Base-by-base conservation (phyloP, 352 stramenopile genomes). In the Phytophthora litchii region DNA sequence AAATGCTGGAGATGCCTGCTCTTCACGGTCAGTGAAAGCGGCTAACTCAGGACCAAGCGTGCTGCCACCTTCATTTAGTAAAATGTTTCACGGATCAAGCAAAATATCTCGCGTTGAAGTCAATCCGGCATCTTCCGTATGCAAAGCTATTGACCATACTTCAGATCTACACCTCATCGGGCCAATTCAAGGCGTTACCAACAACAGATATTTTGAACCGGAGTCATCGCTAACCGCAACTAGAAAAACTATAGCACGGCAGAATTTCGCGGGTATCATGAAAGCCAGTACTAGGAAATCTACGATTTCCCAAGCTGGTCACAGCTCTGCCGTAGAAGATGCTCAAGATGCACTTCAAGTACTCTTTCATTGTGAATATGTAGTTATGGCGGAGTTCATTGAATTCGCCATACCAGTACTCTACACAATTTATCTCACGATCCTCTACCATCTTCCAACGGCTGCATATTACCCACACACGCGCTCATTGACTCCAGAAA, bases 311-410 rank as follows among this genome's bases (percentile, higher is more conserved):
- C 34, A 32, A 12, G 17, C 49, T 29, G 14, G 5, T 23, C 41
- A 53, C 14, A 37, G 11, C 16, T 17, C 44, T 7, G 32, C 31
- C 16, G 21, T 53, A 13, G 19, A 32, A 36, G 32, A 36, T 11
- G 52, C 37, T 21, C 32, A 32, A 27, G 51, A 64, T n/a, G 43
- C 60, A 13, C 52, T 74, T 3, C 50, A 62, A 13, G 25, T 61
- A 34, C 51, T 76, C 16, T 78, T 78, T 37, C 69, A 71, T 32
- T 61, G 36, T 14, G 58, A 76, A 43, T 78, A 74, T 17, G 25
- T 72, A 10, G 46, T 76, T 10, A 55, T 75, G 21, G 50, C 59
- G 16, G 68, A 80, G 44, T 74, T 64, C 23, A 48, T 74, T 35
- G 65, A 81, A 44, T 66, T 43, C n/a, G 21, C 53, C 10, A 57